phyloP scores from a whole-genome alignment of 768 basidiomycete genomes.

The Rhodotorula diobovata region DNA sequence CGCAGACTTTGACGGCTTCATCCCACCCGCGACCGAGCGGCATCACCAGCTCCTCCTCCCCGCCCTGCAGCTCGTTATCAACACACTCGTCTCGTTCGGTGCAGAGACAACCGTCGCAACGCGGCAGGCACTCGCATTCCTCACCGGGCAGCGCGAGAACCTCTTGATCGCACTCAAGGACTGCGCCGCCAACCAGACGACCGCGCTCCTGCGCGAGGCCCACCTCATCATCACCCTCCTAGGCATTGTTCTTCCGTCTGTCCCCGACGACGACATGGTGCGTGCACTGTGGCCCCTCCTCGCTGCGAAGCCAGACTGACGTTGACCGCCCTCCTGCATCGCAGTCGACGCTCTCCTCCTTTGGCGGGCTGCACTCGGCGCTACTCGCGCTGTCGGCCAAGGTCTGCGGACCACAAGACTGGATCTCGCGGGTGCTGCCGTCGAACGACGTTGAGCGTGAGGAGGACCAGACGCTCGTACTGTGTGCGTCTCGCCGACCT shows the following conservation, averaged over 20 bases:
- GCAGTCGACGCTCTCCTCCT: slow-evolving; percentile 55
- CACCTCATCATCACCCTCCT: slow-evolving; percentile 72
- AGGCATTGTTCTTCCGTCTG: slow-evolving; percentile 62
- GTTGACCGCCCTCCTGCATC: slow-evolving; percentile 9
- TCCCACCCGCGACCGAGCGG: slow-evolving; percentile 77
- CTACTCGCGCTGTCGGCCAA: slow-evolving; percentile 70
- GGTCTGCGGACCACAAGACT: slow-evolving; percentile 60
- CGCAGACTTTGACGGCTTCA: slow-evolving; percentile 75
- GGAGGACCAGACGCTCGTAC: slow-evolving; percentile 56
- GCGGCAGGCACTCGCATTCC: slow-evolving; percentile 73
- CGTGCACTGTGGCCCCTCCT: slow-evolving; percentile 43
- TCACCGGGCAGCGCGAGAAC: slow-evolving; percentile 76
- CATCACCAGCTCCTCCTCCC: slow-evolving; percentile 89
- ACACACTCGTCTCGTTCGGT: slow-evolving; percentile 54
- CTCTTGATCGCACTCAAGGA: slow-evolving; percentile 76
- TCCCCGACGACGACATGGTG: slow-evolving; percentile 74
- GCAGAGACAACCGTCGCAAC: slow-evolving; percentile 57
- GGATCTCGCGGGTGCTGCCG: slow-evolving; percentile 59
- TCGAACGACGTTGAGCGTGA: slow-evolving; percentile 64
- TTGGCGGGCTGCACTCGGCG: slow-evolving; percentile 77
- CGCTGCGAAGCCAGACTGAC: neutral
- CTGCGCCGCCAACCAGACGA: slow-evolving; percentile 59
- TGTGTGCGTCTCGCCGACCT: slow-evolving; percentile 51
- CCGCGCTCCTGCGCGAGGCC: slow-evolving; percentile 70
- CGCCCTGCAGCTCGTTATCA: slow-evolving; percentile 72